Base-by-base conservation (phyloP, 768 basidiomycete species). In the Leccinum truebloodii region DNA sequence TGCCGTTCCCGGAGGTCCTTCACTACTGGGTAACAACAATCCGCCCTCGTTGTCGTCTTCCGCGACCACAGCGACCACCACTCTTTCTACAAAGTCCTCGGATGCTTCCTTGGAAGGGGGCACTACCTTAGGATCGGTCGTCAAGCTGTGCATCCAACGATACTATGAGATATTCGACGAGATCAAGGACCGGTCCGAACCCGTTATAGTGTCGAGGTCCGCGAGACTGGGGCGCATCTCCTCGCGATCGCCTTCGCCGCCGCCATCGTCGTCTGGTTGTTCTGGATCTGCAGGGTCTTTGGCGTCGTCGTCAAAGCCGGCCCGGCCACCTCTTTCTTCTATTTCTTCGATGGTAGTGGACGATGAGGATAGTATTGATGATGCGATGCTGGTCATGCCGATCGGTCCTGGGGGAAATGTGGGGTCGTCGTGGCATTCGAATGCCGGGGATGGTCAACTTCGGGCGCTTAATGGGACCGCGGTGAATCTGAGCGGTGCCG, bases 81-180 rank as follows among this genome's bases (percentile, higher is more conserved):
- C 65, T 10, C 37, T 56, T 59, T 67, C 70, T 32, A 22, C 44
- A 20, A 60, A 62, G n/a, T 69, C 67, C 52, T 57, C 71, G n/a
- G 69, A 70, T 51, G 65, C 77, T 2, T 65, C 65, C 30, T 61
- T 63, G 4, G 81, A 84, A 66, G 82, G 81, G 35, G 77, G 76
- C 63, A 85, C 85, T 9, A 92, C 90, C 1, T 77, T 94, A 0
- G 91, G 90, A 3, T 77, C 79, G 62, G 77, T 94, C 46, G 78
- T 93, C 72, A 86, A 86, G 69, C 75, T 91, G 48, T 94, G 90
- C 71, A 92, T 94, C 54, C 82, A 89, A 66, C 84, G 84, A 48
- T 94, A 94, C 71, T 93, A 88, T 71, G 92, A 94, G 70, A 78
- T 94, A 32, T 94, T 94, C 65, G 92, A 93, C 69, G 92, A 94